Conservation (phyloP, 352 stramenopile species). For the Phytophthora cajani region DNA sequence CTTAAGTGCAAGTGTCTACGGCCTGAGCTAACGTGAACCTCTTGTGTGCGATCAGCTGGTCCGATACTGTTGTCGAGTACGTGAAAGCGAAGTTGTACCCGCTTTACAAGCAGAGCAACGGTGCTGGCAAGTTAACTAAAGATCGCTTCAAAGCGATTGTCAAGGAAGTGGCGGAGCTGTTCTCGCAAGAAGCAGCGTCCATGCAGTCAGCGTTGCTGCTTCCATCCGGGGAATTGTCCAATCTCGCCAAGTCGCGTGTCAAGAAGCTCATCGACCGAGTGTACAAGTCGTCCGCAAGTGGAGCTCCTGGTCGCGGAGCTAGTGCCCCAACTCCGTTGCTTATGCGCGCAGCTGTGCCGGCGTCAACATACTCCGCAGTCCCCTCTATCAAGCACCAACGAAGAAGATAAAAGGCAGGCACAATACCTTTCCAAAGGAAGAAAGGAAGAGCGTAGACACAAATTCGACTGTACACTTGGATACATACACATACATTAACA, state of each 20-base stretch:
- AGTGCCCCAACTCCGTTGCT: conserved; percentile 21
- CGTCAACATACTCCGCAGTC: conserved; percentile 50
- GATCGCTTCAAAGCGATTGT: conserved; percentile 85
- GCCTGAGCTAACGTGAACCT: conserved; percentile 5
- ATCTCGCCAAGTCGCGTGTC: conserved; percentile 69
- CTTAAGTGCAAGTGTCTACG: background rate
- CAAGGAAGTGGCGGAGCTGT: conserved; percentile 68
- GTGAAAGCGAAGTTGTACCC: conserved; percentile 85
- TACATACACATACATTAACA: conserved; percentile 25
- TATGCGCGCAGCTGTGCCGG: conserved; percentile 19
- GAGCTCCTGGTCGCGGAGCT: conserved; percentile 2
- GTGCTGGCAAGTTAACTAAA: conserved; percentile 61
- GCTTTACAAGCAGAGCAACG: conserved; percentile 68
- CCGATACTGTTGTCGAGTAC: conserved; percentile 66
- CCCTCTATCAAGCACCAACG: conserved; percentile 45
- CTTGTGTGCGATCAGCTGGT: conserved; percentile 44
- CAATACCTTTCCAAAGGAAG: conserved; percentile 15
- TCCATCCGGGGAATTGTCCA: conserved; percentile 49
- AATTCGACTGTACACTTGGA: conserved; percentile 14
- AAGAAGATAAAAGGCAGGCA: conserved; percentile 29
- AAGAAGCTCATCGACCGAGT: conserved; percentile 78
- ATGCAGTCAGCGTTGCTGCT: conserved; percentile 70
- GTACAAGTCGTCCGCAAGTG: conserved; percentile 52
- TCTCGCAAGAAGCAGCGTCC: conserved; percentile 57
- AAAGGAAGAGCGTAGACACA: conserved; percentile 14